A percentile compares a stretch with the other conserved stretches of the same genome.
These are phyloP conservation scores for Ustilago nuda DNA, from an alignment of 1,284 basidiomycete species.

Conservation along the genomic window DNA sequence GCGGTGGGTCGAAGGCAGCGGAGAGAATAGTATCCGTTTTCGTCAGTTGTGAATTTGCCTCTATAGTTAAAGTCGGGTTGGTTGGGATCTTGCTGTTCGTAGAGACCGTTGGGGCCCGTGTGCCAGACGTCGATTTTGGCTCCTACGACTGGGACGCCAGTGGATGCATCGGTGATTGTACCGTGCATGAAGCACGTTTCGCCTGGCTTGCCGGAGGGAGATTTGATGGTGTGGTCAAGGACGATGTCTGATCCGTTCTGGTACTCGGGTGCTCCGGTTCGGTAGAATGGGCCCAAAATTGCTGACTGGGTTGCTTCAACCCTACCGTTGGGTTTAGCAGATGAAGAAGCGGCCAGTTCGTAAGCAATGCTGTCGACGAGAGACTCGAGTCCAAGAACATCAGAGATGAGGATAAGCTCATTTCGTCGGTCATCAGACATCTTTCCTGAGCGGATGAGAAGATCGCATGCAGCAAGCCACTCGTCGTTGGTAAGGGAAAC, in stretches of 20 bases:
- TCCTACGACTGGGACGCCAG: constrained; percentile 67
- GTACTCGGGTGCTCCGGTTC: constrained; percentile 65
- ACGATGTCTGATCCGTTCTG: constrained; percentile 62
- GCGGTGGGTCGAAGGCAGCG: constrained; percentile 69
- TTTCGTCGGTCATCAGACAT: constrained; percentile 69
- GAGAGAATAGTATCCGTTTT: constrained; percentile 65
- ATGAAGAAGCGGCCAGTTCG: constrained; percentile 21
- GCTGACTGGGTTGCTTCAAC: constrained; percentile 53
- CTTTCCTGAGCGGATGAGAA: constrained; percentile 69
- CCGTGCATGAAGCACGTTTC: constrained; percentile 67
- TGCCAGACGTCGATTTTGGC: constrained; percentile 70
- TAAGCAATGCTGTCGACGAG: constrained; percentile 65
- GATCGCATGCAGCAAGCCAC: constrained; percentile 69
- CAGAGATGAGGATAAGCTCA: constrained; percentile 70
- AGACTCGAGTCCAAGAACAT: constrained; percentile 70
- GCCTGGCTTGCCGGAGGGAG: constrained; percentile 60
- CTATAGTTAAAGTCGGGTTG: constrained; percentile 69
- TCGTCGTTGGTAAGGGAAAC: constrained; percentile 69
- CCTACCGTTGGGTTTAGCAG: constrained; percentile 25
- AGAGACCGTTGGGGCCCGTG: constrained; percentile 69
- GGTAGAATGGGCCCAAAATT: constrained; percentile 70
- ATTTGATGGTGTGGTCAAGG: constrained; percentile 57
- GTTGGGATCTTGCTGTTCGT: constrained; percentile 69
- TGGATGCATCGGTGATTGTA: constrained; percentile 56
- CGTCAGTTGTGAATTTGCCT: constrained; percentile 68